Evolutionary conservation across 208 protist genomes (phyloP).

Genomic region (Crithidia thermophila): DNA sequence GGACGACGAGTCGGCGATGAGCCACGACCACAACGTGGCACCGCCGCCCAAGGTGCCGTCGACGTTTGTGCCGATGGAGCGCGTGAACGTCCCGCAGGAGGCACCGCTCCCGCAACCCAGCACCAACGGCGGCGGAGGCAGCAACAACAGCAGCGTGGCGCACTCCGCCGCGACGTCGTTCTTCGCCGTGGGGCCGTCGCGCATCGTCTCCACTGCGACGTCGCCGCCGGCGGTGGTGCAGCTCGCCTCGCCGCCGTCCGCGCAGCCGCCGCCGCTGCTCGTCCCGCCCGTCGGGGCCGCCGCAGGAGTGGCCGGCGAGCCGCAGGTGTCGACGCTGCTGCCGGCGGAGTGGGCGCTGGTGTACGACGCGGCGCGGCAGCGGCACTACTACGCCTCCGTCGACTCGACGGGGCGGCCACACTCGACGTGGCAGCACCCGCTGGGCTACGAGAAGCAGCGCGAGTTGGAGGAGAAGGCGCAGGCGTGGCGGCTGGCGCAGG

Average conservation of each 20-base stretch:
- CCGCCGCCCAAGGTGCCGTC: constrained; percentile 14
- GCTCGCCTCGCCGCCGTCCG: constrained; percentile 17
- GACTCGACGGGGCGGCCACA: constrained; percentile 31
- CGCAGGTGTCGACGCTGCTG: constrained; percentile 53
- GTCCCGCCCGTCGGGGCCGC: neutral
- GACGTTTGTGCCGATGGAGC: constrained; percentile 11
- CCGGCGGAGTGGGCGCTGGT: constrained; percentile 59
- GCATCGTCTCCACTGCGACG: constrained; percentile 22
- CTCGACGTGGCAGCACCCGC: constrained; percentile 72
- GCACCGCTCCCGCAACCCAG: neutral
- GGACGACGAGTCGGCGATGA: neutral
- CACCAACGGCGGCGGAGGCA: too few species aligned
- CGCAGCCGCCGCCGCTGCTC: constrained; percentile 22
- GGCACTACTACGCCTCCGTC: constrained; percentile 71
- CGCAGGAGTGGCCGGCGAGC: constrained; percentile 27
- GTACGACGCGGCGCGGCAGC: constrained; percentile 50
- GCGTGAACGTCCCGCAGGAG: constrained; percentile 16
- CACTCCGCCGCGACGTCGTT: constrained; percentile 6
- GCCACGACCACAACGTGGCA: neutral
- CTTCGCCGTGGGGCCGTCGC: constrained; percentile 18
- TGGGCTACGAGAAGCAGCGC: constrained; percentile 46
- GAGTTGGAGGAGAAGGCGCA: constrained; percentile 48
- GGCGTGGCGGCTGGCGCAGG: constrained; percentile 13
- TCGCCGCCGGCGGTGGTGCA: constrained; percentile 20
- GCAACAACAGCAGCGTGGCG: constrained; percentile 7